Conservation (phyloP, 352 stramenopile genomes). For the Blastocystis sp. region DNA sequence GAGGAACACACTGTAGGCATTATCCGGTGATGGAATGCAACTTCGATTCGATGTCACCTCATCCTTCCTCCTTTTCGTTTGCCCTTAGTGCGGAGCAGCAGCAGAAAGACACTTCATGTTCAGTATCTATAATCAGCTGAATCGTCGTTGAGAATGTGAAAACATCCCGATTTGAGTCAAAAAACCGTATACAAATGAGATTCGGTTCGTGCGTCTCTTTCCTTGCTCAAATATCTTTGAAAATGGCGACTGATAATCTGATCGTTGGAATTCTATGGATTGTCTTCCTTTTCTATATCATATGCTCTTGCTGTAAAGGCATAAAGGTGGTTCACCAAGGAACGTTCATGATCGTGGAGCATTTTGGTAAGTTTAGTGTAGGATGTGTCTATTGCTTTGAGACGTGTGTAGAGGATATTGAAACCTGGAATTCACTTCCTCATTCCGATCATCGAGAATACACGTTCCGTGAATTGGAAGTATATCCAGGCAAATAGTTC, state of each 20-base stretch:
- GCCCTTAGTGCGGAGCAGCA: too few species aligned
- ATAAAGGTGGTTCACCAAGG: conserved; percentile 50
- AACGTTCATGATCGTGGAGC: conserved; percentile 61
- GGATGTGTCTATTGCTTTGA: not conserved
- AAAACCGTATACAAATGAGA: conserved; percentile 19
- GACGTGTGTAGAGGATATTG: conserved; percentile 52
- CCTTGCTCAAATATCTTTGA: conserved; percentile 7
- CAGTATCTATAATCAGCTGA: too few species aligned
- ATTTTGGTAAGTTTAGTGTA: conserved; percentile 61
- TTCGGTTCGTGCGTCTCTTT: conserved; percentile 10
- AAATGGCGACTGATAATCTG: not conserved
- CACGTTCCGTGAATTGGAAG: conserved; percentile 53
- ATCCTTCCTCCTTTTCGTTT: too few species aligned
- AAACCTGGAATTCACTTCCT: conserved; percentile 61
- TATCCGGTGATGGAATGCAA: too few species aligned
- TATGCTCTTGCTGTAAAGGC: not conserved
- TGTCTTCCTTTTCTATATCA: conserved; percentile 27
- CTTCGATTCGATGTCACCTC: too few species aligned
- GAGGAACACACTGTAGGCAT: too few species aligned
- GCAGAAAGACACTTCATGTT: too few species aligned
- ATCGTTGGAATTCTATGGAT: conserved; percentile 11
- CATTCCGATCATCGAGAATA: conserved; percentile 60
- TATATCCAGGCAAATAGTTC: conserved; percentile 18
- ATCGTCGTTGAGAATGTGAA: too few species aligned
- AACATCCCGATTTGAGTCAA: too few species aligned